These are phyloP conservation scores for Hyphodiscus sp. DNA, from an alignment of 2,329 filamentous ascomycete species.

Conservation along the genomic window DNA sequence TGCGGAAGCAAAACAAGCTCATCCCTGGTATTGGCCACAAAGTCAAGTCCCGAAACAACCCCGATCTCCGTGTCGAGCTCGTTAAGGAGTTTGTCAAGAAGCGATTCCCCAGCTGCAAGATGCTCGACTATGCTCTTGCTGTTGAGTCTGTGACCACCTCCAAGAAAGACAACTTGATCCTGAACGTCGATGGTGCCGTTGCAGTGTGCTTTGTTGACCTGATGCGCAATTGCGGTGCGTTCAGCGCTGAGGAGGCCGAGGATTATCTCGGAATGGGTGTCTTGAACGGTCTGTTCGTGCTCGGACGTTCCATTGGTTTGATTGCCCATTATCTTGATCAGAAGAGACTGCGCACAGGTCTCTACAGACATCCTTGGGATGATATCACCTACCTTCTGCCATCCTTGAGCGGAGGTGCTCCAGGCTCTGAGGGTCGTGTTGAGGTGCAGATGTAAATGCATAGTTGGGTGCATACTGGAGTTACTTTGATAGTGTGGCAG, in stretches of 20 bases:
- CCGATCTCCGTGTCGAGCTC: constrained; percentile 97
- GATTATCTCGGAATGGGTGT: constrained; percentile 99
- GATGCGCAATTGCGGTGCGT: constrained; percentile 94
- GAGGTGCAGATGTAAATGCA: constrained; percentile 64
- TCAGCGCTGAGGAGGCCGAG: constrained; percentile 92
- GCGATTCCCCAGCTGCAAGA: constrained; percentile 96
- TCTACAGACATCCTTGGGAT: constrained; percentile 99
- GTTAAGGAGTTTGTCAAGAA: constrained; percentile 98
- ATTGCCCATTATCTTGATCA: constrained; percentile 99
- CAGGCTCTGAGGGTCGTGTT: constrained; percentile 77
- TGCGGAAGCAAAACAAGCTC: constrained; percentile 99
- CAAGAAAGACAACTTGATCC: constrained; percentile 99
- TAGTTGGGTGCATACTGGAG: constrained; percentile 11
- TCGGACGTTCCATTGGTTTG: constrained; percentile 93
- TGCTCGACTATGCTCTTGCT: constrained; percentile 96
- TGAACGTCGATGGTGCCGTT: constrained; percentile 97
- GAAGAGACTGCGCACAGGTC: constrained; percentile 96
- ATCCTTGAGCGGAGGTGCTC: constrained; percentile 63
- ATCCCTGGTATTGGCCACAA: constrained; percentile 99
- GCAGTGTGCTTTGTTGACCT: constrained; percentile 98
- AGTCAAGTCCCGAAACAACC: constrained; percentile 99
- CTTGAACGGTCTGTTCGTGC: constrained; percentile 97
- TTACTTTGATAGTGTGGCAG: constrained; percentile 17
- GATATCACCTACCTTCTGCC: constrained; percentile 94
- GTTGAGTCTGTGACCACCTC: constrained; percentile 98